Conservation (phyloP, 2,329 filamentous ascomycete species). For the Aspergillus glaucus region DNA sequence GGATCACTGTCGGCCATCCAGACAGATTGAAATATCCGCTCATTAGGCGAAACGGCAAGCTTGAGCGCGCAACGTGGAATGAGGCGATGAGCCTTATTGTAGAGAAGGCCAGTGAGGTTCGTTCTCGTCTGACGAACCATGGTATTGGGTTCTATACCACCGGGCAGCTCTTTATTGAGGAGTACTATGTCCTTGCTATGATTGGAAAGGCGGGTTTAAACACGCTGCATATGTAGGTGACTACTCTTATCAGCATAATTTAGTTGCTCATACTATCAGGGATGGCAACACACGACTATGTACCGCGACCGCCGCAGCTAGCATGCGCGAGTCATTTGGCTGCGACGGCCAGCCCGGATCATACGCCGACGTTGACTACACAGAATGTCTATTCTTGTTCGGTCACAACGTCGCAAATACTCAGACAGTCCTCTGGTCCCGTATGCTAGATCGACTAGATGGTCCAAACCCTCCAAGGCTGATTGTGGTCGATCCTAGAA, state of each 20-base stretch:
- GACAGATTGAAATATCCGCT: constrained; percentile 29
- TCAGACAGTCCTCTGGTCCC: constrained; percentile 34
- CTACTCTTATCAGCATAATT: neutral
- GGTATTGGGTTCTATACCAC: constrained; percentile 36
- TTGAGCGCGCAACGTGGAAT: constrained; percentile 31
- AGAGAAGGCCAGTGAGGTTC: constrained; percentile 22
- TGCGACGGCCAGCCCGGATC: constrained; percentile 34
- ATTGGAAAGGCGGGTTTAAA: constrained; percentile 34
- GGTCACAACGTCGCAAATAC: constrained; percentile 34
- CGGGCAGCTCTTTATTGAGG: constrained; percentile 35
- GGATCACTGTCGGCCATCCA: constrained; percentile 19
- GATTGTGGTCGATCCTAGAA: constrained; percentile 32
- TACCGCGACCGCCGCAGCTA: constrained; percentile 33
- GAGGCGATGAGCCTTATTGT: constrained; percentile 34
- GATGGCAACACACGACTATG: constrained; percentile 37
- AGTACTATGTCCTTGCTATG: constrained; percentile 36
- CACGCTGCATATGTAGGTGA: constrained; percentile 32
- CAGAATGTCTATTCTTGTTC: constrained; percentile 32
- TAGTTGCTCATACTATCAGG: constrained; percentile 12
- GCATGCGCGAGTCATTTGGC: constrained; percentile 36
- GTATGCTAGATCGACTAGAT: constrained; percentile 29
- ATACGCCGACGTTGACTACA: constrained; percentile 32
- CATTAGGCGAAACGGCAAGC: constrained; percentile 28
- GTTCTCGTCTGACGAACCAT: constrained; percentile 27
- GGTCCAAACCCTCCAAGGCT: constrained; percentile 31